Conservation (phyloP, 2,329 filamentous ascomycete species). For the Monosporascus cannonballus region DNA sequence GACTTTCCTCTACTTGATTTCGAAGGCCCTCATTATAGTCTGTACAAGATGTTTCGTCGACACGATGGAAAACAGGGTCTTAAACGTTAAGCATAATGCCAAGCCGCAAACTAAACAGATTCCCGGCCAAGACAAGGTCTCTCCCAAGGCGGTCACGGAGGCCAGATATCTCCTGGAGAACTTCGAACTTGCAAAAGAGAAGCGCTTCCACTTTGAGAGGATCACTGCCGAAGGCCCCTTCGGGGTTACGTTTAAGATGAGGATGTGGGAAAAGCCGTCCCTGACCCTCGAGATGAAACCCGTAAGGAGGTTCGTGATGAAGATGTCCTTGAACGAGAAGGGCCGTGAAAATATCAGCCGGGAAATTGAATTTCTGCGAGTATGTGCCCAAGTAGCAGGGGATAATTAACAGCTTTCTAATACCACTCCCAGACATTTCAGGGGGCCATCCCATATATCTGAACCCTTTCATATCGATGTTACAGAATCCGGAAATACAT, state of each 20-base stretch:
- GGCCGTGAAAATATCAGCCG: constrained; percentile 3
- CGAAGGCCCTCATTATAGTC: neutral
- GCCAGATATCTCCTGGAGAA: neutral
- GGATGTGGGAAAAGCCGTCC: constrained; percentile 1
- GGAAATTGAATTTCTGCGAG: constrained; percentile 9
- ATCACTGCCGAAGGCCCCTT: constrained; percentile 10
- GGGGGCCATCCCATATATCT: constrained; percentile 11
- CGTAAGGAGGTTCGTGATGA: constrained; percentile 11
- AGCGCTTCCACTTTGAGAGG: constrained; percentile 9
- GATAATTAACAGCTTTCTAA: neutral
- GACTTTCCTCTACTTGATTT: too few species aligned
- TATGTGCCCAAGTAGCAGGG: neutral
- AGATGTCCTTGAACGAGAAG: constrained; percentile 4
- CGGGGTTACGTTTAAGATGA: constrained; percentile 11
- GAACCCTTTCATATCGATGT: constrained; percentile 7
- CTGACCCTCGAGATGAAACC: neutral
- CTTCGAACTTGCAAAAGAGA: constrained; percentile 4
- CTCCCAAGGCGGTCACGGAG: neutral
- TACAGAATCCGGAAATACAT: neutral
- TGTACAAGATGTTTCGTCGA: neutral
- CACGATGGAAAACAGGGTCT: neutral
- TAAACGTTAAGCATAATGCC: neutral
- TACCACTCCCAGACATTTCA: constrained; percentile 6
- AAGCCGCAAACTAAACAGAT: neutral
- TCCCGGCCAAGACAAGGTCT: neutral